Evolutionary conservation across 1,284 basidiomycete species (phyloP).

Genomic region (Pterulicium gracile): DNA sequence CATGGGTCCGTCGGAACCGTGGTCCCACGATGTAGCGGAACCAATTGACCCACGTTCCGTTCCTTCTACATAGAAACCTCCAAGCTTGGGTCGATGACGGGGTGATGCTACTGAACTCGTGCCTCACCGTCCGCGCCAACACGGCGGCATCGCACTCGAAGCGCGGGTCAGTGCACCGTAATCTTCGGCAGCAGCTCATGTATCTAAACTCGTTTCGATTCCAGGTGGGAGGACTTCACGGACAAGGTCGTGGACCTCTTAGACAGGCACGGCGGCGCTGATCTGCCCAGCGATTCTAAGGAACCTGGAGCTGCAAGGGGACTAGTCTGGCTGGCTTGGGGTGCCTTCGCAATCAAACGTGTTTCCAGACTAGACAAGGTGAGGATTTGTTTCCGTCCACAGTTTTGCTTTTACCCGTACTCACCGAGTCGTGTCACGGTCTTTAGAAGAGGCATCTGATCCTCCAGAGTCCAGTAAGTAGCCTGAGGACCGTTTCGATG

Average conservation of each 20-base stretch:
- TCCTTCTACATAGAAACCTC: conserved; percentile 50
- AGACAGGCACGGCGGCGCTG: conserved; percentile 70
- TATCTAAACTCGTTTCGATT: conserved; percentile 21
- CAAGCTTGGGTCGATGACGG: conserved; percentile 80
- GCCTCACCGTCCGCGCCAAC: conserved; percentile 73
- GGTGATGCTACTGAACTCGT: conserved; percentile 88
- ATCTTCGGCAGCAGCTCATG: not conserved
- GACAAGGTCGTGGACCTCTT: conserved; percentile 59
- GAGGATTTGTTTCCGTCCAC: conserved; percentile 16
- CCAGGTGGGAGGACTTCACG: conserved; percentile 73
- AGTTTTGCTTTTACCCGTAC: not conserved
- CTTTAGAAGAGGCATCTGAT: conserved; percentile 80
- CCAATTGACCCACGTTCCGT: conserved; percentile 11
- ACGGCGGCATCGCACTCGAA: conserved; percentile 76
- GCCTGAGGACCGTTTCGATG: conserved; percentile 4
- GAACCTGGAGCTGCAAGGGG: conserved; percentile 12
- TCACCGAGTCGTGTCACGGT: not conserved
- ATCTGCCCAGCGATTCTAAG: conserved; percentile 27
- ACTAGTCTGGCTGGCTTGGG: conserved; percentile 86
- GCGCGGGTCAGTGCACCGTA: conserved; percentile 36
- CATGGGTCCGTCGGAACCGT: conserved; percentile 59
- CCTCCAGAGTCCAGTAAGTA: conserved; percentile 65
- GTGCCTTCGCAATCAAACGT: conserved; percentile 78
- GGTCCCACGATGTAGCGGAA: conserved; percentile 6
- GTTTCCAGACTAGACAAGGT: conserved; percentile 75